Evolutionary conservation across 352 stramenopile genomes (phyloP).

Genomic region (Paralagenidium karlingii): DNA sequence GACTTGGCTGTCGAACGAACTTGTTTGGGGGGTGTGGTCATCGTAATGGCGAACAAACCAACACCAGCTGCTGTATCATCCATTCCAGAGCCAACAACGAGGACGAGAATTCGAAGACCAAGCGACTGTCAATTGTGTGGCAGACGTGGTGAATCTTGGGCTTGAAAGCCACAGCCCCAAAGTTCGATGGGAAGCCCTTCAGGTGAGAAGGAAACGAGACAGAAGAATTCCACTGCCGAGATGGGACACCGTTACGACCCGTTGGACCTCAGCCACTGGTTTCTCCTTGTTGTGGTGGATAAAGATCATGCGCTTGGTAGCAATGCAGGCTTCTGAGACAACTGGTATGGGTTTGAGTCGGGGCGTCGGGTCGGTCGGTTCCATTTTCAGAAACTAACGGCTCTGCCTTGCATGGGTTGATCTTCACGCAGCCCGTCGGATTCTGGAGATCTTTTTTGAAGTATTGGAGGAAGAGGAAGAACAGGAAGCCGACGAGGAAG

Average conservation of each 20-base stretch:
- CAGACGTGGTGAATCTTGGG: conserved; percentile 4
- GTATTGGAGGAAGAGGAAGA: conserved; percentile 1
- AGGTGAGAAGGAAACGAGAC: conserved; percentile 2
- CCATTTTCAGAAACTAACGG: neutral
- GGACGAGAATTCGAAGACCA: neutral
- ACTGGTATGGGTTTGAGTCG: too few species aligned
- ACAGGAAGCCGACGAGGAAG: too few species aligned
- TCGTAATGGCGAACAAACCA: neutral
- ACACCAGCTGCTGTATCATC: too few species aligned
- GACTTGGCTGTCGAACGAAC: conserved; percentile 1
- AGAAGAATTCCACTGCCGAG: too few species aligned
- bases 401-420: neutral
- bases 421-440: conserved; percentile 1
- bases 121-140: neutral
- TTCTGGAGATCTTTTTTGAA: conserved; percentile 6
- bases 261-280: too few species aligned
- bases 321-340: too few species aligned
- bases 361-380: too few species aligned
- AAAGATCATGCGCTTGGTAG: too few species aligned
- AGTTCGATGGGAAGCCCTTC: conserved; percentile 2
- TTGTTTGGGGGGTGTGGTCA: conserved; percentile 2
- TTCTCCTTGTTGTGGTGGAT: too few species aligned
- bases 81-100: neutral
- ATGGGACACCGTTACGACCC: too few species aligned
- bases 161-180: neutral